Evolutionary conservation across 129 eudicot species (phyloP).

Genomic region (Deinandra increscens): DNA sequence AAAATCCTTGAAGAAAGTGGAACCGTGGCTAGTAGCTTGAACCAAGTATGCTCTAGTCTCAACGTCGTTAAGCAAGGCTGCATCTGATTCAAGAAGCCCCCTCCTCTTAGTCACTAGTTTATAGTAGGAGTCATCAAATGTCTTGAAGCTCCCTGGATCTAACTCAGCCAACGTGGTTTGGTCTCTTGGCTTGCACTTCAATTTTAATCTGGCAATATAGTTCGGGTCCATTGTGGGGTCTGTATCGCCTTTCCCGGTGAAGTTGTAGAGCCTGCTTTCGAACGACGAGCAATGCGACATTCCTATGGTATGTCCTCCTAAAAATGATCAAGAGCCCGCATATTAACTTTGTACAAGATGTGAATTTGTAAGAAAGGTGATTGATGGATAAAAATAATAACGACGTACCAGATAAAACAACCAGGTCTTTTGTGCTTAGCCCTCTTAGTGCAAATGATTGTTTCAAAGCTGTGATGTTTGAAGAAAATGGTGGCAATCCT

Average conservation of each 20-base stretch:
- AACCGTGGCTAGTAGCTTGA: conserved; percentile 34
- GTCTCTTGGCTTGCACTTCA: conserved; percentile 46
- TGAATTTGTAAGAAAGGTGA: too few relatives aligned
- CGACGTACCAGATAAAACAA: conserved; percentile 68
- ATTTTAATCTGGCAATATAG: conserved; percentile 45
- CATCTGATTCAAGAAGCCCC: conserved; percentile 57
- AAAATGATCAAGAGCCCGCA: background rate
- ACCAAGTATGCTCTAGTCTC: conserved; percentile 43
- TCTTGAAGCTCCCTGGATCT: conserved; percentile 61
- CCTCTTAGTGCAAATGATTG: conserved; percentile 39
- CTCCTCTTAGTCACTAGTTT: conserved; percentile 39
- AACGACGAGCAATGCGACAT: conserved; percentile 55
- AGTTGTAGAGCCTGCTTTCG: conserved; percentile 56
- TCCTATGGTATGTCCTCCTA: conserved; percentile 75
- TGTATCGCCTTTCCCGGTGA: conserved; percentile 60
- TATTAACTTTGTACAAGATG: too few relatives aligned
- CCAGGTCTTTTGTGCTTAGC: conserved; percentile 55
- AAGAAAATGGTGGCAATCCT: conserved; percentile 44
- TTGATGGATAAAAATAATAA: too few relatives aligned
- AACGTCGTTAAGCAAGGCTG: conserved; percentile 45
- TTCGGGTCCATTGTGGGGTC: conserved; percentile 66
- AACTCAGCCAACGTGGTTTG: conserved; percentile 47
- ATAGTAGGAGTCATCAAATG: conserved; percentile 52
- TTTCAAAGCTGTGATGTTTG: conserved; percentile 39
- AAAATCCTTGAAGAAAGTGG: conserved; percentile 54